Evolutionary conservation across 768 basidiomycete species (phyloP).

Genomic region (Trametes coccinea): DNA sequence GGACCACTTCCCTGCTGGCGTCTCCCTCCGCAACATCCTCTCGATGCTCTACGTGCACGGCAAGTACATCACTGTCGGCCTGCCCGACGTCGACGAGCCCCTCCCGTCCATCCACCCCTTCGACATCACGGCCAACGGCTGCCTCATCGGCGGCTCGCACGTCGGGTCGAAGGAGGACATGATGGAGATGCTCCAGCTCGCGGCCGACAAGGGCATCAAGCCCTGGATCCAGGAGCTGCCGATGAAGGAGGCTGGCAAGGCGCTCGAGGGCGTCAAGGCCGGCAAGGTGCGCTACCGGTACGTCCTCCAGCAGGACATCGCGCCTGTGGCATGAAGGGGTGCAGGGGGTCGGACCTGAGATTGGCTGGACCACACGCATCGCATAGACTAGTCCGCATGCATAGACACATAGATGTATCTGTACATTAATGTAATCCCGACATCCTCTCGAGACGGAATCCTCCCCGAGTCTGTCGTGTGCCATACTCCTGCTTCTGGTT

Average conservation of each 20-base stretch:
- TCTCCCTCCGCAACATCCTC: slow-evolving; percentile 32
- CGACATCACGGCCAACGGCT: slow-evolving; percentile 33
- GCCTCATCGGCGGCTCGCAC: slow-evolving; percentile 32
- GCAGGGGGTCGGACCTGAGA: background rate
- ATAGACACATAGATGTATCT: background rate
- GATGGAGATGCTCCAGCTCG: slow-evolving; percentile 60
- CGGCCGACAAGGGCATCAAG: slow-evolving; percentile 52
- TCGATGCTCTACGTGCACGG: slow-evolving; percentile 53
- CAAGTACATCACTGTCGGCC: slow-evolving; percentile 54
- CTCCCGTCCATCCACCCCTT: slow-evolving; percentile 29
- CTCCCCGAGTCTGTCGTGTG: too few relatives aligned
- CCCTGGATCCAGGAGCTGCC: slow-evolving; percentile 45
- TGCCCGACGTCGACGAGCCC: slow-evolving; percentile 53
- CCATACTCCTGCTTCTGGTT: too few relatives aligned
- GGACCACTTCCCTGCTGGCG: slow-evolving; percentile 23
- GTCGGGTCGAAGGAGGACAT: slow-evolving; percentile 62
- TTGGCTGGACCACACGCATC: background rate
- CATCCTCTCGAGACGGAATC: too few relatives aligned
- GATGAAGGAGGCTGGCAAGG: slow-evolving; percentile 51
- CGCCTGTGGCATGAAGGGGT: slow-evolving; percentile 2
- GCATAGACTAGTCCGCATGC: background rate
- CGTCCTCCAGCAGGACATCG: slow-evolving; percentile 42
- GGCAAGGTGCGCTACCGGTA: slow-evolving; percentile 56
- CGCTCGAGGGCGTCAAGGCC: slow-evolving; percentile 48
- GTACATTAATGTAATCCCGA: background rate